phyloP scores from a whole-genome alignment of 2,329 filamentous ascomycete species.

The Helotiales sp. region DNA sequence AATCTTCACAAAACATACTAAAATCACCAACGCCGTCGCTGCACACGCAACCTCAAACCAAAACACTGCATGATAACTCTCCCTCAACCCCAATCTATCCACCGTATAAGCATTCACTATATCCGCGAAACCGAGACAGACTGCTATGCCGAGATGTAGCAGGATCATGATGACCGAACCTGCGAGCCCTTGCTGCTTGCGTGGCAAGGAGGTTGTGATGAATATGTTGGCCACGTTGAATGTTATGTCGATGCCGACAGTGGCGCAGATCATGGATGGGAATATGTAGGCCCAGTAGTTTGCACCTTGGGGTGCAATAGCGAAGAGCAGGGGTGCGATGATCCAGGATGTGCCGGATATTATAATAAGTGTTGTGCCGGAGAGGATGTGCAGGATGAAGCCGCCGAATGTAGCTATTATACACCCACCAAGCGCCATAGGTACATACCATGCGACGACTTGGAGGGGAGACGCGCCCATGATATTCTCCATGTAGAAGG shows the following conservation, averaged over 20 bases:
- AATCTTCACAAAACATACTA: constrained; percentile 58
- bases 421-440: constrained; percentile 70
- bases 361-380: constrained; percentile 57
- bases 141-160: constrained; percentile 72
- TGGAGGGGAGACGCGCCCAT: constrained; percentile 59
- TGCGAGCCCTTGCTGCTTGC: constrained; percentile 70
- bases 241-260: constrained; percentile 75
- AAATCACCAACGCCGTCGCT: constrained; percentile 54
- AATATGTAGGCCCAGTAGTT: constrained; percentile 73
- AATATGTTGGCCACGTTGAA: constrained; percentile 80
- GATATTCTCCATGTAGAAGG: constrained; percentile 63
- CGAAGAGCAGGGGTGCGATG: constrained; percentile 58
- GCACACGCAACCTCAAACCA: constrained; percentile 68
- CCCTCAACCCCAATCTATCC: constrained; percentile 46
- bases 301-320: constrained; percentile 51
- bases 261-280: constrained; percentile 70
- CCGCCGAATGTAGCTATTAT: constrained; percentile 67
- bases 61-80: constrained; percentile 68
- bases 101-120: constrained; percentile 56
- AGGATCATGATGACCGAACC: constrained; percentile 74
- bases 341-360: constrained; percentile 59
- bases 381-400: constrained; percentile 58
- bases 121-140: constrained; percentile 74
- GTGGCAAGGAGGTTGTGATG: constrained; percentile 73
- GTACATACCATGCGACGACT: constrained; percentile 65